Conservation (phyloP, 2,329 filamentous ascomycete species). For the Paraphoma sp. region DNA sequence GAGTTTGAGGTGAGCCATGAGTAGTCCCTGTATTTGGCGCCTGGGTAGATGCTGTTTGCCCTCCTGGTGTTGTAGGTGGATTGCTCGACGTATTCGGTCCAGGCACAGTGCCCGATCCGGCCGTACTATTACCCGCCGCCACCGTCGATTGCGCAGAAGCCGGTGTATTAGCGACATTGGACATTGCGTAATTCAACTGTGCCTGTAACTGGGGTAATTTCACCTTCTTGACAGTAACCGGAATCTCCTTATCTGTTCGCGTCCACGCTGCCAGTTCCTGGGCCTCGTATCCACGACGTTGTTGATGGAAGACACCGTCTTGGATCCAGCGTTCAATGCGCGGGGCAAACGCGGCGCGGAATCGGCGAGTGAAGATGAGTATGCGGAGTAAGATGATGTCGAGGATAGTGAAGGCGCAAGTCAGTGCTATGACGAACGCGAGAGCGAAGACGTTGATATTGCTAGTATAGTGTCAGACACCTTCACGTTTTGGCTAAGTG, state of each 20-base stretch:
- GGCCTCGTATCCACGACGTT: conserved; percentile 30
- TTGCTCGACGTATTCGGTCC: too few species aligned
- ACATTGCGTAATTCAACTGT: too few species aligned
- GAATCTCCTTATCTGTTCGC: not conserved
- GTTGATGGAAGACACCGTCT: conserved; percentile 34
- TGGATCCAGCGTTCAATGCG: conserved; percentile 34
- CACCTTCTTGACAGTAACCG: not conserved
- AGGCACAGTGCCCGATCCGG: too few species aligned
- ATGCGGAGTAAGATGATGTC: conserved; percentile 23
- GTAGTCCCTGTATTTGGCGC: too few species aligned
- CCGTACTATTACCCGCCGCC: too few species aligned
- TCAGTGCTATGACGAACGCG: conserved; percentile 20
- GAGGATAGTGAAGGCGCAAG: conserved; percentile 10
- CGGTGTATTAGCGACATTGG: too few species aligned
- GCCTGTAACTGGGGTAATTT: not conserved
- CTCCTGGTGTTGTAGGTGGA: too few species aligned
- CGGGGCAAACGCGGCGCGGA: conserved; percentile 20
- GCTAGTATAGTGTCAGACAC: too few species aligned
- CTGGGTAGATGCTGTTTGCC: too few species aligned
- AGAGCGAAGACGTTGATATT: conserved; percentile 33
- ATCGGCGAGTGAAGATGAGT: conserved; percentile 21
- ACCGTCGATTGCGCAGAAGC: too few species aligned
- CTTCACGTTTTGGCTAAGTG: too few species aligned
- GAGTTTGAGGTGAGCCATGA: too few species aligned
- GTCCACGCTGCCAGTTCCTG: not conserved